Conservation (phyloP, 164 flowering plant species). For the Platanus orientalis region DNA sequence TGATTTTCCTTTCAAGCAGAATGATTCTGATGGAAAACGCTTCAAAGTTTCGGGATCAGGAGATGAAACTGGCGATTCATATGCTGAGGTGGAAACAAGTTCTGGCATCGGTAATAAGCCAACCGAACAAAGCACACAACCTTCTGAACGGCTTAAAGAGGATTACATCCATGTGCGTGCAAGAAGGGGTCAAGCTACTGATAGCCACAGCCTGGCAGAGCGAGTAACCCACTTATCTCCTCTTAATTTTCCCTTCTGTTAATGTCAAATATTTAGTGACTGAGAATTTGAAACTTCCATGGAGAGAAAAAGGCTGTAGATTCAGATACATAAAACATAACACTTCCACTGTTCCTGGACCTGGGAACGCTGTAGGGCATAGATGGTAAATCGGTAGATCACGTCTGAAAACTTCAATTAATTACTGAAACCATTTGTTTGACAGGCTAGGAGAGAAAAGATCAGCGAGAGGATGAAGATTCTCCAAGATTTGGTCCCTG, state of each 20-base stretch:
- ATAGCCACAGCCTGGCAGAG: conserved; percentile 97
- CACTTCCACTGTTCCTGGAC: neutral
- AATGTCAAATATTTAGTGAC: neutral
- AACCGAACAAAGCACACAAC: conserved; percentile 40
- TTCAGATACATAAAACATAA: neutral
- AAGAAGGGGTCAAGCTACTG: conserved; percentile 98
- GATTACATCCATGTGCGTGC: conserved; percentile 94
- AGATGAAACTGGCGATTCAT: conserved; percentile 47
- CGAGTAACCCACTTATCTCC: conserved; percentile 49
- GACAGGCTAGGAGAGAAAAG: conserved; percentile 85
- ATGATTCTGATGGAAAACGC: conserved; percentile 43
- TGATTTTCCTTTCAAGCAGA: conserved; percentile 24
- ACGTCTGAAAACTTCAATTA: conserved; percentile 1
- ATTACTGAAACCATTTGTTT: conserved; percentile 4
- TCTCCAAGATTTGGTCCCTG: conserved; percentile 87
- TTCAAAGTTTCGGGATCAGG: conserved; percentile 33
- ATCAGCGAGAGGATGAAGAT: conserved; percentile 81
- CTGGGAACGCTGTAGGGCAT: neutral
- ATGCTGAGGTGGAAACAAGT: conserved; percentile 55
- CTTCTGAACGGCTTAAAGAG: conserved; percentile 64
- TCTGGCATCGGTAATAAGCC: conserved; percentile 41
- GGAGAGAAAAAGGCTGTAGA: neutral
- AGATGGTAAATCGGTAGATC: neutral
- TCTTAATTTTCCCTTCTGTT: neutral
- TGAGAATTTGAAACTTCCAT: neutral